Percentiles rank a stretch among this genome's conserved stretches.
These are phyloP conservation scores for Alternaria sp. DNA, from an alignment of 2,329 filamentous ascomycete species.

Conservation along the genomic window DNA sequence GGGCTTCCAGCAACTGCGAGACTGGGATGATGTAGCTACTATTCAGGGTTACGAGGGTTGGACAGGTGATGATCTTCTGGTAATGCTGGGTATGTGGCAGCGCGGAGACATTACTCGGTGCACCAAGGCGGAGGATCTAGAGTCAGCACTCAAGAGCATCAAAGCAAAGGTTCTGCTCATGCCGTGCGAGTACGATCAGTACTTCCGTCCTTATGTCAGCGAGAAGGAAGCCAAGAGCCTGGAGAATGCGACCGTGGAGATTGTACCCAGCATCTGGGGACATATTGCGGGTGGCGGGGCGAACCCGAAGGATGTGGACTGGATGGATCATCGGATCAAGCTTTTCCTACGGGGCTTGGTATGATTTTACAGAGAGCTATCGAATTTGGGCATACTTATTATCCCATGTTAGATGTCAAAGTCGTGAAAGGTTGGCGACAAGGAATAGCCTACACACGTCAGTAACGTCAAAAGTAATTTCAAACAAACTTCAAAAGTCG, in stretches of 20 bases:
- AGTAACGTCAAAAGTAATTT: neutral
- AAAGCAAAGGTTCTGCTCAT: conserved; percentile 48
- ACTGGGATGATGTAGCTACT: conserved; percentile 38
- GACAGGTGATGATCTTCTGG: conserved; percentile 48
- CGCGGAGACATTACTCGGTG: conserved; percentile 48
- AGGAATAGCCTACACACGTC: neutral
- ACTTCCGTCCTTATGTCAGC: conserved; percentile 50
- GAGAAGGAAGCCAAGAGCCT: conserved; percentile 46
- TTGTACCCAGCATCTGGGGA: conserved; percentile 51
- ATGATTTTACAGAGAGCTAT: neutral
- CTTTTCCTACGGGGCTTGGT: conserved; percentile 7
- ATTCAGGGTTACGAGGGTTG: conserved; percentile 28
- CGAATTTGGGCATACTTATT: neutral
- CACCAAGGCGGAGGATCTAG: conserved; percentile 30
- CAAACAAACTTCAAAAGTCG: neutral
- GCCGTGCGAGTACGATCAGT: conserved; percentile 50
- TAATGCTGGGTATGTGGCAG: conserved; percentile 52
- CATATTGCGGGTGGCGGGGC: conserved; percentile 50
- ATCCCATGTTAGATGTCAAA: neutral
- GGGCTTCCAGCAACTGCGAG: conserved; percentile 32
- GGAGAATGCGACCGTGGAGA: conserved; percentile 35
- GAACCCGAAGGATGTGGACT: conserved; percentile 39
- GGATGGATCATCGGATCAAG: conserved; percentile 27
- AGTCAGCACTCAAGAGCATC: conserved; percentile 44
- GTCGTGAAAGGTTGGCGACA: neutral